Evolutionary conservation across 345 rosid species (phyloP).

Genomic region (Bruguiera parviflora): DNA sequence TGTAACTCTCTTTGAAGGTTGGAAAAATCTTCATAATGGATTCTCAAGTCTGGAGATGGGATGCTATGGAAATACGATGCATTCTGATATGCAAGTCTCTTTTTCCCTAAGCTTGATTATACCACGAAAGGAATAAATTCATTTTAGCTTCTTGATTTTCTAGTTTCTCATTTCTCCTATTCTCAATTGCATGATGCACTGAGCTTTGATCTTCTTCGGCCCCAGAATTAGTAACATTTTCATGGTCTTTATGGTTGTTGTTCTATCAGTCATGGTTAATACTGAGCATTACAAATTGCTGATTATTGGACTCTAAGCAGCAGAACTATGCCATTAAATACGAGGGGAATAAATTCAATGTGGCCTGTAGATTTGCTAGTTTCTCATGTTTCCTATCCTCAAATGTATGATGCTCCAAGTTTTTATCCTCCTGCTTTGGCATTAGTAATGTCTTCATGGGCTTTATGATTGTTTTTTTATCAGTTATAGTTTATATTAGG

Average conservation of each 20-base stretch:
- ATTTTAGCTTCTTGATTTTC: neutral
- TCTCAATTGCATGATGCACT: neutral
- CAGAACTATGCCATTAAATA: too few species aligned
- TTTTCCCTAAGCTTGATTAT: conserved; percentile 31
- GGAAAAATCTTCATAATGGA: conserved; percentile 46
- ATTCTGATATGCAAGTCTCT: conserved; percentile 72
- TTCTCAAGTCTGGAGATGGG: conserved; percentile 49
- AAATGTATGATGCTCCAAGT: neutral
- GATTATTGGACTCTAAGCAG: too few species aligned
- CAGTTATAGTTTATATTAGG: neutral
- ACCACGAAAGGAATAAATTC: conserved; percentile 9
- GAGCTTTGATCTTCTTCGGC: conserved; percentile 2
- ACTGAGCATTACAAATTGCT: too few species aligned
- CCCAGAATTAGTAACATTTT: neutral
- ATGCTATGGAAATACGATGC: conserved; percentile 58
- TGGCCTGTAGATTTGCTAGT: neutral
- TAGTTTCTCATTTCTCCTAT: neutral
- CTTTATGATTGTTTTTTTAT: neutral
- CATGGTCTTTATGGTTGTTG: neutral
- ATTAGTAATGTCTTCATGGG: neutral
- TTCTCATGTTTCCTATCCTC: neutral
- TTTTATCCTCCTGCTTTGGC: neutral
- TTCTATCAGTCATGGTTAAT: neutral
- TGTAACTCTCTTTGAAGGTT: conserved; percentile 48
- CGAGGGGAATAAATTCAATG: neutral